Evolutionary conservation across 2,329 filamentous ascomycete genomes (phyloP), one percentile per base, ranked within the genome.

Genomic region (Claviceps sp.): DNA sequence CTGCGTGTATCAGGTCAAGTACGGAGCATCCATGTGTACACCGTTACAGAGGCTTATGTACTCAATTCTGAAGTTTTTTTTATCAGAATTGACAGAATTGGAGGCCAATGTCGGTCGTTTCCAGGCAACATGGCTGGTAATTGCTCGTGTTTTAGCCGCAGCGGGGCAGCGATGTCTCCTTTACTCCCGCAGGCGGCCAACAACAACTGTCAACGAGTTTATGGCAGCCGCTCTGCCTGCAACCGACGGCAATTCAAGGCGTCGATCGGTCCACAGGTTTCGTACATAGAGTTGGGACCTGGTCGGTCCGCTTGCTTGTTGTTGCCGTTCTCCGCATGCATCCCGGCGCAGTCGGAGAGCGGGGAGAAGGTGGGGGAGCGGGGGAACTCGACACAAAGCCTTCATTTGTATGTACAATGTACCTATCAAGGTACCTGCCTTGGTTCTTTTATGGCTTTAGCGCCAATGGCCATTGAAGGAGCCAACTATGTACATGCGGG

Each of bases 241-340:
- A 11, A 11, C 9, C 30, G 30, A 34, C 30, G 30, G 30, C 30
- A 34, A 34, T 34, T 34, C 30, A 34, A 34, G 30, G 40, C 40
- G 40, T 42, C 18, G 40, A 42, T 42, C 40, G 9, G 40, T 42
- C n/a, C 16, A 42, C 40, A 22, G 40, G 16, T 42, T 42, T 34
- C 30, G 30, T 34, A 34, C 4, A 22, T 22, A 22, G 30, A 34
- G 9, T 34, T 34, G 30, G 30, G 30, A 34, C 30, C n/a, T 42
- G 16, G 18, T n/a, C 16, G 18, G 30, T 34, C 30, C 30, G 22
- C 22, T 24, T 45, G 22, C 22, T 8, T 38, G 47, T 8, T 38
- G 47, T 18, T 26, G 47, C 47, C 49, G 42, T 40, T 30, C 49
- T 45, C 49, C 42, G 49, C 41, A 50, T 45, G 42, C 49, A 50